Percentiles rank a stretch among this genome's conserved stretches.
Conservation (phyloP, 805 yeast genomes). For the Saccharomyces eubayanus region DNA sequence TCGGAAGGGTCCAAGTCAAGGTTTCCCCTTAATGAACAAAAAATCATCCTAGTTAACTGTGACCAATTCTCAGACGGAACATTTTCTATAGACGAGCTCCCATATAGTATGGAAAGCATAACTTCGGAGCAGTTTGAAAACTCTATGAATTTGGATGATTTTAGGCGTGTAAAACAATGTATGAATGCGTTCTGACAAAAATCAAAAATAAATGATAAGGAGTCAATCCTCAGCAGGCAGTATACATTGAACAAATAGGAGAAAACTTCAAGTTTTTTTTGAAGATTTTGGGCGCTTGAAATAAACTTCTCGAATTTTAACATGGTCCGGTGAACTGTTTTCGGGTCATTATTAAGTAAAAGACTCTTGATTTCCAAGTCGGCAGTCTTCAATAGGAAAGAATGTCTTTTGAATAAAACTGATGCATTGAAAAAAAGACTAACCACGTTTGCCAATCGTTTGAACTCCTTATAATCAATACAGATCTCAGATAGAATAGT, state of each 20-base stretch:
- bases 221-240: conserved; percentile 4
- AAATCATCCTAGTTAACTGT: conserved; percentile 17
- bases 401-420: conserved; percentile 9
- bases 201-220: conserved; percentile 7
- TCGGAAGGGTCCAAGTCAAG: conserved; percentile 3
- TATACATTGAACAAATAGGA: conserved; percentile 17
- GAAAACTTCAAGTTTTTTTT: conserved; percentile 12
- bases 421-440: conserved; percentile 25
- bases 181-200: conserved; percentile 11
- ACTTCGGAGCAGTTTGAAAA: conserved; percentile 19
- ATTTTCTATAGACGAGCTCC: conserved; percentile 2
- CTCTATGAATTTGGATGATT: conserved; percentile 3
- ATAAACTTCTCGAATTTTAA: conserved; percentile 19
- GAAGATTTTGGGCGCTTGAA: conserved; percentile 5
- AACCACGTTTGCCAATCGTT: conserved; percentile 22
- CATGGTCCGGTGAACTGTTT: conserved; percentile 1
- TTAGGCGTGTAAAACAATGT: conserved; percentile 10
- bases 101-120: conserved; percentile 20
- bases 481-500: conserved; percentile 12
- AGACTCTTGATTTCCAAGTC: conserved; percentile 8
- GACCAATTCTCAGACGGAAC: conserved; percentile 15
- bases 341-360: conserved; percentile 2
- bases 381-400: conserved; percentile 10
- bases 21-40: conserved; percentile 4
- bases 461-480: conserved; percentile 10